phyloP scores from a whole-genome alignment of 2,329 filamentous ascomycete genomes.

The Harringtonia aguacate region DNA sequence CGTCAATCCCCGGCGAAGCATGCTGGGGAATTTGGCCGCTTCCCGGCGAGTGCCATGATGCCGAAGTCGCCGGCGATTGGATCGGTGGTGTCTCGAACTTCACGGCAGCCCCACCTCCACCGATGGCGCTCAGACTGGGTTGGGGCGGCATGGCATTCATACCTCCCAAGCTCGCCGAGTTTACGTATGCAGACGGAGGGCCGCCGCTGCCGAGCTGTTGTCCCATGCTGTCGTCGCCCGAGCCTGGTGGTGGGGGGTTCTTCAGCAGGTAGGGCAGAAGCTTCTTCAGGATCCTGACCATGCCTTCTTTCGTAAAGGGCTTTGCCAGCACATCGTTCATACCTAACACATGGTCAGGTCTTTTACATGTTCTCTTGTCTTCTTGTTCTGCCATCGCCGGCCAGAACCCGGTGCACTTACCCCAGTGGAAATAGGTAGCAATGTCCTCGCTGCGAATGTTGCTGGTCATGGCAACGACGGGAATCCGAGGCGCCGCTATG shows the following conservation, averaged over 20 bases:
- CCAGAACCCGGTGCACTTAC: constrained; percentile 39
- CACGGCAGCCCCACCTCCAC: constrained; percentile 21
- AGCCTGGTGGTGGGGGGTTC: constrained; percentile 31
- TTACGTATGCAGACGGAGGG: constrained; percentile 9
- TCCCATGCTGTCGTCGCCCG: constrained; percentile 29
- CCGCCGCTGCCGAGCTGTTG: constrained; percentile 6
- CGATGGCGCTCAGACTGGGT: constrained; percentile 10
- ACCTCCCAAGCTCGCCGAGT: constrained; percentile 21
- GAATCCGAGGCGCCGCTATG: constrained; percentile 69
- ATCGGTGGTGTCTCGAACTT: constrained; percentile 48
- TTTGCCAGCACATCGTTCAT: constrained; percentile 98
- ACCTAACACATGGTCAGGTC: too few species aligned
- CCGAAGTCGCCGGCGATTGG: constrained; percentile 37
- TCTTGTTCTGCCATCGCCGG: not conserved
- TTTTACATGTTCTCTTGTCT: too few species aligned
- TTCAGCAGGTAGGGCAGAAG: constrained; percentile 79
- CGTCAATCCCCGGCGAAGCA: constrained; percentile 35
- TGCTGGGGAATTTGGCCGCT: constrained; percentile 31
- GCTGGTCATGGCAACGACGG: constrained; percentile 97
- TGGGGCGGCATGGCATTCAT: constrained; percentile 15
- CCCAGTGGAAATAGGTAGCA: constrained; percentile 92
- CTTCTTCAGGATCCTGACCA: constrained; percentile 77
- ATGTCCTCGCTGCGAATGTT: constrained; percentile 97
- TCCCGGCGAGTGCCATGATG: constrained; percentile 40
- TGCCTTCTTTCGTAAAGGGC: constrained; percentile 84